Evolutionary conservation across 2,329 filamentous ascomycete species (phyloP), one percentile per base, ranked within the genome.

Genomic region (Pseudocercospora macadamiae): DNA sequence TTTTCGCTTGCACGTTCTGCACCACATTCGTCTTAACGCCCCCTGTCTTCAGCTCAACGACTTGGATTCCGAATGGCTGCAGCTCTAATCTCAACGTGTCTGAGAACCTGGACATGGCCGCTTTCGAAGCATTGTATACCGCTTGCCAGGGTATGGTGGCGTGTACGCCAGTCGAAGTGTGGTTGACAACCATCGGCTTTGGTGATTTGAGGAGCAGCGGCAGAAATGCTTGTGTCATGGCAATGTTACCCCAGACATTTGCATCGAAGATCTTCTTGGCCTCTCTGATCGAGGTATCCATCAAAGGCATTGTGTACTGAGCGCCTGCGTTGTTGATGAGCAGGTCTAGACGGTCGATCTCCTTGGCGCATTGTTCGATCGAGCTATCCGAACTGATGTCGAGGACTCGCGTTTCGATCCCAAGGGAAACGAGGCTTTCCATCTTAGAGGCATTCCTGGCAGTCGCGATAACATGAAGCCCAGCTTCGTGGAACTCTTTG

Each of bases 301-400:
- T 12, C 66, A 47, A 3, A 64, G 71, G 54, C 64, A 54, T 66
- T 14, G 49, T 69, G 68, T 74, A 76, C 10, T 69, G 69, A 7
- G 71, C 77, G 7, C 79, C 80, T 6, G 79, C 78, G 68, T 81
- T 81, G 60, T 81, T 81, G 45, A 81, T 72, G 49, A 81, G 64
- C 7, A 79, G 70, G 66, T 80, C 76, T 49, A 82, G 66, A 28
- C 71, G 70, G 39, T 68, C 68, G 3, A 67, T 51, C 23, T 78
- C 65, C 0, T 18, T 48, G 10, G 57, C 67, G 44, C 64, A 66
- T 3, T 63, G 57, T 21, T 60, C 49, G 57, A 76, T 74, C 18
- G 72, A 73, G 2, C 62, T 48, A 12, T 66, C 63, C 5, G 66
- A 69, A 4, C 64, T 61, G 10, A 76, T 67, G 54, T 77, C 75